Evolutionary conservation across 768 basidiomycete genomes (phyloP).

Genomic region (Coprinellus micaceus): DNA sequence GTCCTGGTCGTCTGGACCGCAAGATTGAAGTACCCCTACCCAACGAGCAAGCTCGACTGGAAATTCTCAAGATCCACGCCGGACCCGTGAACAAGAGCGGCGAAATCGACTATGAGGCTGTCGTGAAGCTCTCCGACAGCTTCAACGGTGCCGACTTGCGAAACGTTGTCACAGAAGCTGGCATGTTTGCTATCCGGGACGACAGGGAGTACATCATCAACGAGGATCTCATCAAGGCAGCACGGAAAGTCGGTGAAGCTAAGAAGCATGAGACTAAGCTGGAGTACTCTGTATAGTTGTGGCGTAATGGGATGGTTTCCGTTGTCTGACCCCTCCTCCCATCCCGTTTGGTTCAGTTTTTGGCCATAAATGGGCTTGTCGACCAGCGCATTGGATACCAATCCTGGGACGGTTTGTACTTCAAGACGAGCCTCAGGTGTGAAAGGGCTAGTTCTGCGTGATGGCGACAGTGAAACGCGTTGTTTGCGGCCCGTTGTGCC

Average conservation of each 20-base stretch:
- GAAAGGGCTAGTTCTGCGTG: too few species aligned
- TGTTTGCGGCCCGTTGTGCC: too few species aligned
- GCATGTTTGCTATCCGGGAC: constrained; percentile 98
- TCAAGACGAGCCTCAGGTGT: too few species aligned
- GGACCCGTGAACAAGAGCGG: constrained; percentile 91
- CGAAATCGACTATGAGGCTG: constrained; percentile 96
- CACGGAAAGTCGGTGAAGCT: constrained; percentile 90
- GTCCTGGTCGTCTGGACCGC: constrained; percentile 92
- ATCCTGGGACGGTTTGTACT: too few species aligned
- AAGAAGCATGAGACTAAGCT: constrained; percentile 95
- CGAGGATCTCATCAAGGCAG: constrained; percentile 95
- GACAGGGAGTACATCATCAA: constrained; percentile 89
- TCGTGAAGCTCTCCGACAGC: constrained; percentile 91
- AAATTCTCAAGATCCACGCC: constrained; percentile 97
- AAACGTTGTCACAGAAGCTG: constrained; percentile 93
- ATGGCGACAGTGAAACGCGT: too few species aligned
- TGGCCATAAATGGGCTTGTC: too few species aligned
- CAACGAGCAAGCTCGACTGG: constrained; percentile 92
- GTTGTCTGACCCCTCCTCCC: too few species aligned
- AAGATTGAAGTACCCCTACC: constrained; percentile 98
- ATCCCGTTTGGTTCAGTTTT: too few species aligned
- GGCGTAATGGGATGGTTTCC: too few species aligned
- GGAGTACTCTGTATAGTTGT: constrained; percentile 48
- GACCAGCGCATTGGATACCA: too few species aligned
- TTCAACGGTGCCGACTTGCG: constrained; percentile 97